Evolutionary conservation across 1,139 yeast species (phyloP), one percentile per base, ranked within the genome.

Genomic region (Scheffersomyces lignicola): DNA sequence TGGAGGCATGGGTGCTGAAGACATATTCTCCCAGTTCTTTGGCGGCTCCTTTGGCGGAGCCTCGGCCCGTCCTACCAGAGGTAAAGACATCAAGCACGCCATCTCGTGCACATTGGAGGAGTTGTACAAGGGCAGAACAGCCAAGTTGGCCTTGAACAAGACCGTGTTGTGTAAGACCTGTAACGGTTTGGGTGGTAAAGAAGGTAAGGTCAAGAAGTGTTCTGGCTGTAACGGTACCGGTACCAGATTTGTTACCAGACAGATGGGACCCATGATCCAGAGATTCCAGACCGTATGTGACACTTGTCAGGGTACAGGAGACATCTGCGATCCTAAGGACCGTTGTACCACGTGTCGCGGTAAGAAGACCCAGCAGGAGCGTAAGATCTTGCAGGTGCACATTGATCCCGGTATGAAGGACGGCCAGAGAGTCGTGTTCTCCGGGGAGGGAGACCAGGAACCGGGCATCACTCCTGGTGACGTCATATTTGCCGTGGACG

Each of bases 201-300:
- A 81, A 49, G 95, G 95, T 42, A 76, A 88, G 42, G 95, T 90
- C 49, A 85, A 84, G 73, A 80, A 82, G 55, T 92, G 99, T 81
- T 50, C 81, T 38, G 65, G 80, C 32, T 92, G 99, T 81, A 65
- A 63, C 45, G 99, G 99, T 66, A 76, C 78, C 54, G 99, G 99
- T 78, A 72, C 84, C 65, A 87, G 81, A 65, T 84, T 92, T 51
- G 84, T 90, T 51, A 88, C 97, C 39, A 86, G 96, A 73, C 97
- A 92, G 67, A 90, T 92, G 97, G 99, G 99, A 50, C 97, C 96
- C 47, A 89, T 92, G 94, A 84, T 92, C 56, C 99, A 92, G 73
- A 83, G 97, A 74, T 86, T 86, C 80, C 98, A 92, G 71, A 83
- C 95, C 27, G 83, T 81, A 39, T 92, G 99, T 83, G 94, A 87